A percentile compares a stretch with the other conserved stretches of the same genome.
Conservation (phyloP, 148 eudicot species). For the Cornus florida region DNA sequence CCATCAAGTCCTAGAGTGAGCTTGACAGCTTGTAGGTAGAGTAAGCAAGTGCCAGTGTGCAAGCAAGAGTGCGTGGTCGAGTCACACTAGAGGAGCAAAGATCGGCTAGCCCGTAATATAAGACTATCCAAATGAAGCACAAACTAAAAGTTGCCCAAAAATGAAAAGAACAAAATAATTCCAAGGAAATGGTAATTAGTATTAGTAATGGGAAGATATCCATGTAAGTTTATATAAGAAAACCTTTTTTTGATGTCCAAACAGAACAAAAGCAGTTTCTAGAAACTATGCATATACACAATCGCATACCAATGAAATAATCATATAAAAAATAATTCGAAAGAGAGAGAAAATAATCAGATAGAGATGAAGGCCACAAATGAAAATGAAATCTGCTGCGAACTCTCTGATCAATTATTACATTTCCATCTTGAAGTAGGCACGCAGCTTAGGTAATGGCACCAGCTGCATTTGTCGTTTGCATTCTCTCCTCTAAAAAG, state of each 20-base stretch:
- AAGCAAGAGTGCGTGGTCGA: no score
- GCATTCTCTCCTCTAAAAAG: constrained; percentile 64
- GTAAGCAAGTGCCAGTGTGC: no score
- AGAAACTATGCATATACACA: not conserved
- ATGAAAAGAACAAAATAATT: not conserved
- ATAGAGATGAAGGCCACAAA: not conserved
- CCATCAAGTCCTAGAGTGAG: no score
- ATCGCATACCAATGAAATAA: constrained; percentile 7
- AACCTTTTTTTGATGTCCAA: not conserved
- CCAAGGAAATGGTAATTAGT: not conserved
- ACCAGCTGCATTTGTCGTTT: constrained; percentile 68
- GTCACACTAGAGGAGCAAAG: no score
- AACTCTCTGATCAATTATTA: constrained; percentile 15
- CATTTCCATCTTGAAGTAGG: constrained; percentile 70
- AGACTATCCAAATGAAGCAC: no score
- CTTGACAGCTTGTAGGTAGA: no score
- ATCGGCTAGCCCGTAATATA: no score
- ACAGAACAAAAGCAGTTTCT: not conserved
- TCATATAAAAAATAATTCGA: not conserved
- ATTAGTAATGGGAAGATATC: constrained; percentile 1
- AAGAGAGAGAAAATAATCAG: not conserved
- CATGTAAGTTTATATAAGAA: not conserved
- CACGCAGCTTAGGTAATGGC: constrained; percentile 74
- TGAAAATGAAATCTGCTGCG: not conserved
- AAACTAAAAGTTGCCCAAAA: not conserved